Percentiles rank a stretch among this genome's conserved stretches.
phyloP scores from a whole-genome alignment of 306 rosid genomes.

The Gynostemma pentaphyllum region DNA sequence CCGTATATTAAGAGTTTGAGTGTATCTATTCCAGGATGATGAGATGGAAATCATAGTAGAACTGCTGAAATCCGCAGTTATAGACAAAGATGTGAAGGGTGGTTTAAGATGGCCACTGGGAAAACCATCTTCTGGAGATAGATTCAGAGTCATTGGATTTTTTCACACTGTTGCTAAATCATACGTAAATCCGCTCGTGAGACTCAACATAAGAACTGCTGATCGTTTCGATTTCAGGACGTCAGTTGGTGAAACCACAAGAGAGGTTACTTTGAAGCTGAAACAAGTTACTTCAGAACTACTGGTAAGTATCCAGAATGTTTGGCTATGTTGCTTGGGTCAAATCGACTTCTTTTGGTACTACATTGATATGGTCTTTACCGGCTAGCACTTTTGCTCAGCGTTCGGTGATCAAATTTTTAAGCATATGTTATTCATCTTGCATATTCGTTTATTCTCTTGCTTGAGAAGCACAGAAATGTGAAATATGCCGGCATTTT shows the following conservation, averaged over 20 bases:
- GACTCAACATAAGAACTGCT: conserved; percentile 31
- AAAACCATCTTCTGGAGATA: conserved; percentile 25
- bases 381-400: neutral
- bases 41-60: conserved; percentile 31
- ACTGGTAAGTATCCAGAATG: conserved; percentile 12
- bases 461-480: too few relatives aligned
- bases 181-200: conserved; percentile 21
- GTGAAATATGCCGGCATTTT: neutral
- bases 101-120: conserved; percentile 56
- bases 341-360: neutral
- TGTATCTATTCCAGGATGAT: conserved; percentile 36
- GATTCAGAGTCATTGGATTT: conserved; percentile 29
- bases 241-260: conserved; percentile 26
- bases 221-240: conserved; percentile 34
- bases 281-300: conserved; percentile 23
- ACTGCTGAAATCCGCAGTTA: conserved; percentile 32
- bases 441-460: neutral
- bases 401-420: neutral
- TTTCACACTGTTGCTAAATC: conserved; percentile 24
- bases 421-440: neutral
- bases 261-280: conserved; percentile 27
- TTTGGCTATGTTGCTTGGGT: neutral
- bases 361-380: neutral
- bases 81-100: conserved; percentile 43
- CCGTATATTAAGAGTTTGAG: too few relatives aligned